Base-by-base conservation (phyloP, 495 filamentous ascomycete genomes). In the Daldinia concentrica region DNA sequence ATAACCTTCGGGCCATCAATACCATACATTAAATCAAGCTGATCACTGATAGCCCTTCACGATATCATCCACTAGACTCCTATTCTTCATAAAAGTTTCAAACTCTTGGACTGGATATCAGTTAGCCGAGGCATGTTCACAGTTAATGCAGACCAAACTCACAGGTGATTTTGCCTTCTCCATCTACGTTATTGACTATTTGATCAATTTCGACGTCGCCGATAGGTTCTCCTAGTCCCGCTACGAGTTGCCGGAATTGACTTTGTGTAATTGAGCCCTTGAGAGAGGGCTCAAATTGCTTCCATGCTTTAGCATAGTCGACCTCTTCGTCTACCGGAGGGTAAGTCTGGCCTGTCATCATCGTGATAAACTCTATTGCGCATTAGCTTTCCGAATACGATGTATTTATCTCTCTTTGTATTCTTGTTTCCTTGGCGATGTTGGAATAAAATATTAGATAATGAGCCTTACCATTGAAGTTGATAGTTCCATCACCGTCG, bases 401-500 rank as follows among this genome's bases (percentile, higher is more conserved):
- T 4, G 0, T 11, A 1, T 14, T 15, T 4, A 15, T 11, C 6
- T 11, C 24, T n/a, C 5, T 59, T 43, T 6, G 45, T 62, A 62
- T 64, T 26, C 0, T 4, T 12, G 17, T 32, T 19, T 11, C 22
- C 14, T 17, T 4, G 0, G 12, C 29, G 37, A 24, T n/a, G 14
- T 22, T 50, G 48, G 17, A 29, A 66, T 11, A 7, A 19, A 50
- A 32, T 29, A 15, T 1, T 9, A 0, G 4, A 15, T 6, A n/a
- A 32, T 34, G 58, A 34, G 15, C 7, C 66, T 30, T 73, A 80
- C 78, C 77, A 60, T 81, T 76, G 51, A 81, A 81, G 45, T 77
- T 77, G 56, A 81, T 79, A 0, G 74, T 75, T 64, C 79, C 79
- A 61, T 80, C 77, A 3, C 77, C 77, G 57, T 80, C 75, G 1